Base-by-base conservation (phyloP, 768 basidiomycete genomes). In the Phlegmacium glaucopus region DNA sequence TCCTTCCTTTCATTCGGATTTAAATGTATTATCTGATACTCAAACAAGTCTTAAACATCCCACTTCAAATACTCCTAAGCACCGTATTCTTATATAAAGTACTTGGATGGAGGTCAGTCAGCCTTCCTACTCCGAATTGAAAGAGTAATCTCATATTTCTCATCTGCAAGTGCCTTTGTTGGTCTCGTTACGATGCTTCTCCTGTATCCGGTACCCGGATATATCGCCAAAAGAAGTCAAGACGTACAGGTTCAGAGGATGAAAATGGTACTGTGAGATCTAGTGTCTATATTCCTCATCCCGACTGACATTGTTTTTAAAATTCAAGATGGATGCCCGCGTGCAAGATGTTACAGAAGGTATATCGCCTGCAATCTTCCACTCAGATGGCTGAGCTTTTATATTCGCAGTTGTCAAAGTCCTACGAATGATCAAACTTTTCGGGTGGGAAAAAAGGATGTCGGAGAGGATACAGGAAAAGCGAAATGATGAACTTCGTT, bases 341-440 rank as follows among this genome's bases (percentile, higher is more conserved):
- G 76, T 85, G 1, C 77, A 82, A 53, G 65, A n/a, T n/a, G n/a
- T n/a, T n/a, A n/a, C n/a, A n/a, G n/a, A n/a, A n/a, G n/a, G n/a
- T n/a, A n/a, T n/a, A n/a, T n/a, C n/a, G n/a, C n/a, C n/a, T n/a
- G n/a, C n/a, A n/a, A n/a, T n/a, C n/a, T n/a, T n/a, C n/a, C n/a
- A n/a, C n/a, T n/a, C n/a, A n/a, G n/a, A n/a, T n/a, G n/a, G n/a
- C n/a, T n/a, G n/a, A n/a, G n/a, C 66, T 5, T 73, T 84, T 42
- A 78, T 78, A 8, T 69, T 63, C 38, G 17, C 41, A 79, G 80
- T 69, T 3, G 68, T 82, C 59, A 73, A 71, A 45, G 73, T 79
- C 16, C 58, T 84, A 9, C 77, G 83, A 12, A 85, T 86, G 78
- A 69, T 85, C 56, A 88, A 88, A 63, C 65, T 87, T 42, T 87